Base-by-base conservation (phyloP, 106 monocot genomes). In the Allium fistulosum region DNA sequence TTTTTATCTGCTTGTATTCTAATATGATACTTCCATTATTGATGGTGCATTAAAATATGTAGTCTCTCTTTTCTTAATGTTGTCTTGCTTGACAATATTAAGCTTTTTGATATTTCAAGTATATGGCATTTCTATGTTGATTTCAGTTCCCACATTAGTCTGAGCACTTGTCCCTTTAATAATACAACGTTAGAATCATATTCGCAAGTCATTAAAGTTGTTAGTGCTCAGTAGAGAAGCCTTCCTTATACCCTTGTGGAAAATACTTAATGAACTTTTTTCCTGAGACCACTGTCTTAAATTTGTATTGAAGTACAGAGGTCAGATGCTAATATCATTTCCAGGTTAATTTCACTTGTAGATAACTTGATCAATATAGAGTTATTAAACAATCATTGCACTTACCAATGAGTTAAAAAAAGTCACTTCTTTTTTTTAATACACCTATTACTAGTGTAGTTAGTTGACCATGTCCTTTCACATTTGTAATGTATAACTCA, bases 291-390 rank as follows among this genome's bases (percentile, higher is more conserved):
- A 82, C 76, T 18, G 91, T 96, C 10, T 55, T 96, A 53, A 96
- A 96, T 78, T 66, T 96, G 49, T 96, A 91, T 82, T 91, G 96
- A 65, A 96, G 86, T 49, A 96, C 96, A 58, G 96, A 96, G 96
- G 96, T 96, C 59, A 84, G 83, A 17, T 71, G 28, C 64, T 72
- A 58, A 61, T 66, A 62, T 47, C 53, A 49, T 57, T 62, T 72
- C 69, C 52, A 73, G 58, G 79, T 79, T 74, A 67, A 65, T 73
- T 76, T 59, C 22, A 22, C 22, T 22, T 22, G 22, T 22, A 22
- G 22, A 26, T 22, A 22, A 22, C 22, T 22, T 22, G 22, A 22
- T 22, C 22, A 22, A 22, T 22, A 22, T 22, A 22, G 22, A 22
- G 22, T 22, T 22, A 22, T 22, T 22, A 22, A 22, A 22, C 22